Evolutionary conservation across 169 alveolate genomes (phyloP), one percentile per base, ranked within the genome.

Genomic region (Plasmodium gaboni): DNA sequence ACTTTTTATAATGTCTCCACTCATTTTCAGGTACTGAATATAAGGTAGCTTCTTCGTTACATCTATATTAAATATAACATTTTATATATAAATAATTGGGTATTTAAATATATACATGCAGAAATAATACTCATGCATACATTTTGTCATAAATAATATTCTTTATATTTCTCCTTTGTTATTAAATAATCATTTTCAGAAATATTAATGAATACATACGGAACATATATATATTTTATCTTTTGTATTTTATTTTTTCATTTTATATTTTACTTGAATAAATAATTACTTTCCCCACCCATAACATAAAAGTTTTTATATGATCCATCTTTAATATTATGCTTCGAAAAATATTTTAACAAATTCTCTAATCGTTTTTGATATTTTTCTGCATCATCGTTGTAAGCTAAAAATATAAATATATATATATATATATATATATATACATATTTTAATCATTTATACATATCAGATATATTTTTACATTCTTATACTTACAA

Each of bases 211-310:
- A 6, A 32, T 32, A 32, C 44, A 32, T 32, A 32, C 44, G 4
- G 4, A 32, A 32, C 44, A 32, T 3, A 32, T 32, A 32, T 4
- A 32, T 32, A 32, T 32, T 32, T 55, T 55, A 1, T 4, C 19
- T 42, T 42, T 59, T 32, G 1, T n/a, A 7, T 1, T 42, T 68
- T 44, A 15, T 60, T 42, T 59, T 17, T 74, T 74, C 46, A 26
- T 63, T 59, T 26, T 73, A 57, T 65, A 15, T 46, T 42, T 74
- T 74, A 74, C 88, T 74, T 74, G 51, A 91, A 72, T 17, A 91
- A 60, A 51, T 86, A 87, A 55, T 74, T 87, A 51, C 88, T 60
- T 67, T 87, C 93, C 57, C 90, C 93, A 1, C 92, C 93, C 87
- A 87, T 70, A 32, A 87, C 83, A 69, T 51, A 92, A 57, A 91